Conservation (phyloP, 306 rosid genomes). For the Lathyrus aphaca region DNA sequence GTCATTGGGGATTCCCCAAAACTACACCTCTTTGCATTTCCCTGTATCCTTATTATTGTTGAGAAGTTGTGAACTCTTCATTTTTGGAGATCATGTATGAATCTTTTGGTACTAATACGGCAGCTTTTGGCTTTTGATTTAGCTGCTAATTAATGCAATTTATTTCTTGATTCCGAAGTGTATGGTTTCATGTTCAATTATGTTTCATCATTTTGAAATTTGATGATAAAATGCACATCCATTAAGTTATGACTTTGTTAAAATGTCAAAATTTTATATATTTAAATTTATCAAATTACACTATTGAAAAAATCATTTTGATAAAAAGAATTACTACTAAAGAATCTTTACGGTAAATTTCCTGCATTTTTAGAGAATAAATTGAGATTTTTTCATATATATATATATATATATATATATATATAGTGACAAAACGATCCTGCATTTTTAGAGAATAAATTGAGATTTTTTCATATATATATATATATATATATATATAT, state of each 20-base stretch:
- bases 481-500: too few species aligned
- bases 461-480: too few species aligned
- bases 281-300: too few species aligned
- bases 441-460: too few species aligned
- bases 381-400: too few species aligned
- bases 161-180: background rate
- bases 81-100: conserved; percentile 18
- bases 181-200: background rate
- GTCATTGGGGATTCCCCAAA: background rate
- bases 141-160: background rate
- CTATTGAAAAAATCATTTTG: too few species aligned
- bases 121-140: background rate
- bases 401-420: too few species aligned
- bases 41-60: conserved; percentile 13
- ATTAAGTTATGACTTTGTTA: too few species aligned
- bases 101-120: conserved; percentile 3
- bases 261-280: too few species aligned
- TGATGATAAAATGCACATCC: background rate
- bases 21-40: background rate
- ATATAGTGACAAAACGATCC: background rate
- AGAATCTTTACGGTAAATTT: too few species aligned
- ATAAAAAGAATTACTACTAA: too few species aligned
- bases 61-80: background rate
- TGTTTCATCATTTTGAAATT: background rate
- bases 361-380: too few species aligned